Conservation (phyloP, 768 basidiomycete species). For the Floccularia luteovirens region DNA sequence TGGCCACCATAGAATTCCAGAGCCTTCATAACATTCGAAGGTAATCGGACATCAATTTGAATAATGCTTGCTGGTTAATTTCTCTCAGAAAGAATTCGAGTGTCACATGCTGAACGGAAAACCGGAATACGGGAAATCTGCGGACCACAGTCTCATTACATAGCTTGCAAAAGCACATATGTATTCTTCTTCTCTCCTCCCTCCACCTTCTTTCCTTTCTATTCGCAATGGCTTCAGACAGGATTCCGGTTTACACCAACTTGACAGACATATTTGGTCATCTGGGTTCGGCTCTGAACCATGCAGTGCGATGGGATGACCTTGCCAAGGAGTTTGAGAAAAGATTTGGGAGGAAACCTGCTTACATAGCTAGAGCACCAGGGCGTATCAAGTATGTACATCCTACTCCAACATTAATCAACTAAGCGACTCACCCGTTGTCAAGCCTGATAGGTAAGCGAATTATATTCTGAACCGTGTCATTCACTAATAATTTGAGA, state of each 20-base stretch:
- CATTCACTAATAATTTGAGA: conserved; percentile 9
- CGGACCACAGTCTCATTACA: too few relatives aligned
- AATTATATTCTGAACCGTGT: not conserved
- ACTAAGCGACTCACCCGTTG: not conserved
- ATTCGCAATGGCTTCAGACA: conserved; percentile 43
- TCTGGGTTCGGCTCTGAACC: conserved; percentile 43
- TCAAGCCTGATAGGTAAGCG: conserved; percentile 35
- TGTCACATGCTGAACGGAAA: conserved; percentile 3
- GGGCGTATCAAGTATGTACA: conserved; percentile 69
- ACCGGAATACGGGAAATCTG: not conserved
- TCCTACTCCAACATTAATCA: conserved; percentile 1
- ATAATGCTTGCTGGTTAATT: too few relatives aligned
- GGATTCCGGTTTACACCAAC: conserved; percentile 56
- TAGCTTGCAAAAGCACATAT: too few relatives aligned
- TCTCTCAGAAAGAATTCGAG: not conserved
- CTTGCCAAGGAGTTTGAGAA: conserved; percentile 54
- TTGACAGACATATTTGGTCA: conserved; percentile 49
- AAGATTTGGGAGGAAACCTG: conserved; percentile 59
- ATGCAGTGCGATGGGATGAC: conserved; percentile 54
- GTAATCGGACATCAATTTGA: too few relatives aligned
- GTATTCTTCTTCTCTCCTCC: not conserved
- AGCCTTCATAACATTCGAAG: too few relatives aligned
- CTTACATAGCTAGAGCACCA: conserved; percentile 69
- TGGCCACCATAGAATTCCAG: too few relatives aligned
- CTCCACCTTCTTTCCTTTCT: conserved; percentile 5